Evolutionary conservation across 2,329 filamentous ascomycete genomes (phyloP), one percentile per base, ranked within the genome.

Genomic region (Ramularia endophylla): DNA sequence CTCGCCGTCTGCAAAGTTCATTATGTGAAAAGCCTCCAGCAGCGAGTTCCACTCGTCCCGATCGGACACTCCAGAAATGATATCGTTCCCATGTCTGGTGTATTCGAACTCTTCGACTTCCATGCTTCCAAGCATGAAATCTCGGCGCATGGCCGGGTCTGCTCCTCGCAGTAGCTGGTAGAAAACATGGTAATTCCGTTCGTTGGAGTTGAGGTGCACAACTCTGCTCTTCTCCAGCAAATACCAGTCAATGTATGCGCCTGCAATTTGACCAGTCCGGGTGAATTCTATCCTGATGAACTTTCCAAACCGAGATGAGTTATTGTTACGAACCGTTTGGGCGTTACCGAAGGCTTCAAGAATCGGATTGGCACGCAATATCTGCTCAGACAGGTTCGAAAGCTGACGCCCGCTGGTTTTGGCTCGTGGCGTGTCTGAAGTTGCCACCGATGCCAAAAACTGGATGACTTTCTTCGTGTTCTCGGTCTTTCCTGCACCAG

Each of bases 401-500:
- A 90, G 78, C 51, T 83, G 75, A 45, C 70, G 82, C 66, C 68
- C 72, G 67, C 72, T 81, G 69, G 64, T 76, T 61, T 75, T 74
- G 2, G 65, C 68, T 42, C 73, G 66, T 2, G 83, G 75, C 0
- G 82, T 81, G 45, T 97, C 90, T 0, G 86, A 80, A 30, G 86
- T 85, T 8, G 92, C 92, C 33, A 98, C 92, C 1, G 92, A 88
- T 11, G 92, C 92, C 31, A 98, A 79, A 60, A 98, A 98, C 58
- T 98, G 94, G 41, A 98, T 98, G 54, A 98, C 92, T 64, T 98
- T 98, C 62, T 98, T 98, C 12, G 92, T 98, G 62, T 98, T 98
- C 63, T 98, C 92, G 0, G 92, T 98, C 69, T 98, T 98, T 55
- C 92, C 92, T 25, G 92, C 92, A 60, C 92, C 92, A 13, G 92